Evolutionary conservation across 208 protist species (phyloP), one percentile per base, ranked within the genome.

Genomic region (Phytomonas sp.): DNA sequence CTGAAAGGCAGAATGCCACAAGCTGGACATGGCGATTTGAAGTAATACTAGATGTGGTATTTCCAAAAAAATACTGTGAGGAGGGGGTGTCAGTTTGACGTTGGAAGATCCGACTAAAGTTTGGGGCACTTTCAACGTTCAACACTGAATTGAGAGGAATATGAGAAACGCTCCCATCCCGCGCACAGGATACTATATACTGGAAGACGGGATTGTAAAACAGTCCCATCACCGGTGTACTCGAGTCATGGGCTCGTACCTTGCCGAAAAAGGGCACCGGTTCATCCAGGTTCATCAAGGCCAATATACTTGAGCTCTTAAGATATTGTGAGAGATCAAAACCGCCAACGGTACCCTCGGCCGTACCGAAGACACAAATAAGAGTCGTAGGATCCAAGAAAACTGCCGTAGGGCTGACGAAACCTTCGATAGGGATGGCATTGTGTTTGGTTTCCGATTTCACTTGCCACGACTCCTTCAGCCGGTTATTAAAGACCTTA

Each of bases 331-430:
- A 68, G 31, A 95, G 72, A 60, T 93, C 85, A 51, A 95, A 77
- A 40, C 76, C 83, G n/a, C 85, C 90, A 32, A 93, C 60, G 11
- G 73, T 81, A 15, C 90, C 90, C 30, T 83, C 81, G 28, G 78
- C 51, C 0, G 87, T 92, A 65, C 90, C 90, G 63, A 95, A 95
- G 56, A 90, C 85, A 64, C 77, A 73, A 28, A 91, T 73, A 2
- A 77, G 72, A 1, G 62, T 43, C 26, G 83, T 77, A 28, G 64
- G 62, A 29, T 90, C 81, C 61, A 87, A 88, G 75, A 80, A 86
- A 34, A 80, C 78, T 40, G 83, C 62, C 8, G 78, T 93, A n/a
- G 90, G 90, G 11, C 67, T 71, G 36, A 88, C 75, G 68, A 90
- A 93, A 71, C 87, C 85, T 60, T 91, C 80, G 15, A 95, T 72